Percentiles rank a stretch among this genome's conserved stretches.
phyloP scores from a whole-genome alignment of 306 rosid genomes.

The Vachellia pachyceras region DNA sequence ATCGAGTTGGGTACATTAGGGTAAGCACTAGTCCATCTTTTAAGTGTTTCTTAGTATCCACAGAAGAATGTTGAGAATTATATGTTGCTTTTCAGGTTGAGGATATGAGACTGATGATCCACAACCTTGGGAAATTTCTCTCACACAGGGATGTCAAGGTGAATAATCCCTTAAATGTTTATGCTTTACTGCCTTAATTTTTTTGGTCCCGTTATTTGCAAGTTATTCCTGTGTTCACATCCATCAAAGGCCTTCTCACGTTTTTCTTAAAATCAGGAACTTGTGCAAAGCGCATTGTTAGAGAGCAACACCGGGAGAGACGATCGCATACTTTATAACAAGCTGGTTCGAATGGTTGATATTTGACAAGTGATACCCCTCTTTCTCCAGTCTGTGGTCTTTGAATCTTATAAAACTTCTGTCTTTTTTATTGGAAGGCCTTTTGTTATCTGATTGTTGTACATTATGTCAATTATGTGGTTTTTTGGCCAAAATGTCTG shows the following conservation, averaged over 20 bases:
- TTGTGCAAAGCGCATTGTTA: conserved; percentile 93
- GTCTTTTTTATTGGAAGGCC: background rate
- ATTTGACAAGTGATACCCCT: conserved; percentile 47
- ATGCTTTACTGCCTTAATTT: background rate
- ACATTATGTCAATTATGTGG: background rate
- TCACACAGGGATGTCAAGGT: conserved; percentile 98
- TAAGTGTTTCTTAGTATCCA: conserved; percentile 12
- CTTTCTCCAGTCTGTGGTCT: background rate
- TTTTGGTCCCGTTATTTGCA: background rate
- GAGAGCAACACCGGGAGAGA: conserved; percentile 98
- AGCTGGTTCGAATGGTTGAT: conserved; percentile 77
- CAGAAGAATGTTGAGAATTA: conserved; percentile 19
- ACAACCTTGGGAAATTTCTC: conserved; percentile 88
- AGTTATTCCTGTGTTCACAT: background rate
- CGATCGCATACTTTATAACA: conserved; percentile 83
- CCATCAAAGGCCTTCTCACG: conserved; percentile 21
- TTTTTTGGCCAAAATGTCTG: too few relatives aligned
- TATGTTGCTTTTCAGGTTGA: conserved; percentile 71
- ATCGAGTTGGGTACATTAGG: conserved; percentile 81
- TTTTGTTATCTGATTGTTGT: background rate
- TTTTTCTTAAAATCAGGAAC: conserved; percentile 68
- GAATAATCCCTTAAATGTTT: conserved; percentile 20
- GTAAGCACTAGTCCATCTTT: conserved; percentile 43
- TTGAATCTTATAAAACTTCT: background rate
- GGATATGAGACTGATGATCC: conserved; percentile 85